Conservation (phyloP, 179 eudicot genomes). For the Beta macrorhiza region DNA sequence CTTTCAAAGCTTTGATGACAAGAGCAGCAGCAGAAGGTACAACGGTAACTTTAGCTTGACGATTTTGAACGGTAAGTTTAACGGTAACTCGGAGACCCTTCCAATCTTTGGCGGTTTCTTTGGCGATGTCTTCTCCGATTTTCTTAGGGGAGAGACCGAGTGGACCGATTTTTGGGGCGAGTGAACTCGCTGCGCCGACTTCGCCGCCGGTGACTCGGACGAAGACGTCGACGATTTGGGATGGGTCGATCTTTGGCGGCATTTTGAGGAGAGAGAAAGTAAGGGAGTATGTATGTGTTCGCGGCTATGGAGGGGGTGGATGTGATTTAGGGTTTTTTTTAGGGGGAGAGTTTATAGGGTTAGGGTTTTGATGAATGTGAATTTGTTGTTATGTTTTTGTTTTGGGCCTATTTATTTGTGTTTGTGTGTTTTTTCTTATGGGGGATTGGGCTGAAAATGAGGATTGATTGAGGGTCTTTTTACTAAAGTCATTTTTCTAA, state of each 20-base stretch:
- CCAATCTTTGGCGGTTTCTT: conserved; percentile 90
- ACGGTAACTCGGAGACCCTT: conserved; percentile 90
- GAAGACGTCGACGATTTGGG: conserved; percentile 71
- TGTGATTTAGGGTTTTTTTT: conserved; percentile 6
- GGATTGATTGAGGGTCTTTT: too few species aligned
- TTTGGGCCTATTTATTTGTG: neutral
- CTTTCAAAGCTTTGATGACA: conserved; percentile 79
- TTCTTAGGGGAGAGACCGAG: conserved; percentile 80
- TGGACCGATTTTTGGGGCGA: conserved; percentile 87
- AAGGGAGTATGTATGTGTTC: neutral
- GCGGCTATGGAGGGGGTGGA: neutral
- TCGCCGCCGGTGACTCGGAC: conserved; percentile 90
- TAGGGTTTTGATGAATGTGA: conserved; percentile 1
- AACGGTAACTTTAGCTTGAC: conserved; percentile 82
- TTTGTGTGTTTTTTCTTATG: neutral
- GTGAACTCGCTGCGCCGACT: conserved; percentile 79
- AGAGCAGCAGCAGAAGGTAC: conserved; percentile 86
- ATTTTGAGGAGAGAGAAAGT: conserved; percentile 30
- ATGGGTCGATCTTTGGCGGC: conserved; percentile 89
- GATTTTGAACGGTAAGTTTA: conserved; percentile 83
- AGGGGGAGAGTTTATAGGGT: neutral
- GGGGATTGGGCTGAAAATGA: neutral
- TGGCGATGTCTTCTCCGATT: conserved; percentile 90
- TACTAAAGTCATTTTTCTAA: too few species aligned
- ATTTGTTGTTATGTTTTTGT: neutral